Evolutionary conservation across 192 early-diverging fungal genomes (phyloP).

Genomic region (Backusella australiensis): DNA sequence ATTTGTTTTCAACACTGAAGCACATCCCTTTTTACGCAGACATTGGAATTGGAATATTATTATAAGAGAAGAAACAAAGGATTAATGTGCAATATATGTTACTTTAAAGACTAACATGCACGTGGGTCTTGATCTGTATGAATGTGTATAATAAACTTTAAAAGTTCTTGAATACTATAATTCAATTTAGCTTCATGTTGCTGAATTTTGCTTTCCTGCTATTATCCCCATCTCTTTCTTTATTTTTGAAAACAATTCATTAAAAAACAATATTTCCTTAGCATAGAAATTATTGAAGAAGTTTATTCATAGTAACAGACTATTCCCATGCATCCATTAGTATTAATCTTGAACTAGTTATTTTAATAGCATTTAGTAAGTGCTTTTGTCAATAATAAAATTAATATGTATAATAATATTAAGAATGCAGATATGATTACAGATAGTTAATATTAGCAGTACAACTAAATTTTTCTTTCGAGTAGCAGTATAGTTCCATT

Average conservation of each 20-base stretch:
- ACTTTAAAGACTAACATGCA: not conserved
- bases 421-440: not conserved
- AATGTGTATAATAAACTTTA: not conserved
- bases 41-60: slow-evolving; percentile 14
- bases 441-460: not conserved
- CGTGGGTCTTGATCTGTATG: not conserved
- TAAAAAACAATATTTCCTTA: too few species aligned
- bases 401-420: not conserved
- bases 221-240: too few species aligned
- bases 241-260: too few species aligned
- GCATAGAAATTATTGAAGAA: too few species aligned
- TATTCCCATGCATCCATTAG: too few species aligned
- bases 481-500: slow-evolving; percentile 31
- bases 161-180: not conserved
- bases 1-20: slow-evolving; percentile 73
- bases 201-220: too few species aligned
- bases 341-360: too few species aligned
- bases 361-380: not conserved
- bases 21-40: slow-evolving; percentile 67
- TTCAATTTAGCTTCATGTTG: too few species aligned
- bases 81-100: not conserved
- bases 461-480: slow-evolving; percentile 5
- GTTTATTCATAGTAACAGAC: too few species aligned
- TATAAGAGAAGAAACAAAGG: not conserved
- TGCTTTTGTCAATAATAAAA: not conserved